These are phyloP conservation scores for Medicago ruthenica DNA, from an alignment of 306 rosid species.

Conservation along the genomic window DNA sequence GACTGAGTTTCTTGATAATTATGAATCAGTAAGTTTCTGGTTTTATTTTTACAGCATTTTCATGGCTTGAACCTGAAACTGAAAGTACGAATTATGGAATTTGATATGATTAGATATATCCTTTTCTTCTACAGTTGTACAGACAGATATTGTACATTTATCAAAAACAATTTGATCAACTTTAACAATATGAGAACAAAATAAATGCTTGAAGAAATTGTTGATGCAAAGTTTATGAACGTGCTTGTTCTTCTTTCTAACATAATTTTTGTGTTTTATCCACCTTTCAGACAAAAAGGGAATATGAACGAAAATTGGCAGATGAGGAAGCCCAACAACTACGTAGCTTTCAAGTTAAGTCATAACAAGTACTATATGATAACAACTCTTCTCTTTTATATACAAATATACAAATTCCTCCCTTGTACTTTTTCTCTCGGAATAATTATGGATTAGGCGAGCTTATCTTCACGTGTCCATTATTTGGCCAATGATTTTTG, in stretches of 20 bases:
- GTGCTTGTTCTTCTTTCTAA: slow-evolving; percentile 30
- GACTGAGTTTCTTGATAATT: slow-evolving; percentile 86
- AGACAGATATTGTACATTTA: slow-evolving; percentile 2
- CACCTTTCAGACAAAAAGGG: slow-evolving; percentile 69
- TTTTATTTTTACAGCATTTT: slow-evolving; percentile 23
- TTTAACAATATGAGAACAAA: slow-evolving; percentile 29
- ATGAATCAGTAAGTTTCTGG: slow-evolving; percentile 60
- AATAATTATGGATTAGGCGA: slow-evolving; percentile 15
- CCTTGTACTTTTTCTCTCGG: not conserved
- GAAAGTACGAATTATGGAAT: not conserved
- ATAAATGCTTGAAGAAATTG: slow-evolving; percentile 23
- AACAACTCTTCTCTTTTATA: not conserved
- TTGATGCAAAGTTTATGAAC: slow-evolving; percentile 24
- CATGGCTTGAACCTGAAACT: slow-evolving; percentile 18
- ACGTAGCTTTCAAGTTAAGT: slow-evolving; percentile 74
- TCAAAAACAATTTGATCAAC: slow-evolving; percentile 16
- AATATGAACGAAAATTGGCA: slow-evolving; percentile 78
- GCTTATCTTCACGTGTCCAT: not conserved
- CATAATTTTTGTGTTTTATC: slow-evolving; percentile 5
- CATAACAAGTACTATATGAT: slow-evolving; percentile 17
- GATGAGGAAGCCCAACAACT: slow-evolving; percentile 77
- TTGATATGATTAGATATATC: slow-evolving; percentile 13
- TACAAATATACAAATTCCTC: not conserved
- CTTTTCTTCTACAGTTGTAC: slow-evolving; percentile 16
- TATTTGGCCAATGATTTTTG: slow-evolving; percentile 31